phyloP scores from a whole-genome alignment of 306 rosid genomes.

The Mucuna pruriens region DNA sequence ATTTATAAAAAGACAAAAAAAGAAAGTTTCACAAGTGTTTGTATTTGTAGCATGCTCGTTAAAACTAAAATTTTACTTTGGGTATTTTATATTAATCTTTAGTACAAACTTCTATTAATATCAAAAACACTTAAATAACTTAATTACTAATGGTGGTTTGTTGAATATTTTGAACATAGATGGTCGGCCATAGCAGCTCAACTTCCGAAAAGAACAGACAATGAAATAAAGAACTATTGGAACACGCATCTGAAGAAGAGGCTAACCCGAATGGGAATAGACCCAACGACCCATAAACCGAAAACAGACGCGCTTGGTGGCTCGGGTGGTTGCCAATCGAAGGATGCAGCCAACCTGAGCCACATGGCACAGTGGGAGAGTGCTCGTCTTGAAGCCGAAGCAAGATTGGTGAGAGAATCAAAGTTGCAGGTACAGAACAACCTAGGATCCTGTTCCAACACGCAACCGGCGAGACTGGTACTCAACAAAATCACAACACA shows the following conservation, averaged over 20 bases:
- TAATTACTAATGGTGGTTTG: background rate
- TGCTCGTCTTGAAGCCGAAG: slow-evolving; percentile 57
- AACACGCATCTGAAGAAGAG: slow-evolving; percentile 62
- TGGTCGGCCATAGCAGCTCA: slow-evolving; percentile 66
- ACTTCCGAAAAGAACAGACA: slow-evolving; percentile 57
- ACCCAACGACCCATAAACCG: slow-evolving; percentile 57
- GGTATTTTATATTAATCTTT: too few relatives aligned
- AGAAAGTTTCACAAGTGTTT: too few relatives aligned
- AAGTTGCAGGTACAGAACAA: slow-evolving; percentile 34
- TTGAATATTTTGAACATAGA: slow-evolving; percentile 8
- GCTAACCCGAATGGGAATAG: slow-evolving; percentile 53
- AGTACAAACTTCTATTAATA: too few relatives aligned
- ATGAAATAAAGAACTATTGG: slow-evolving; percentile 61
- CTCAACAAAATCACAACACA: slow-evolving; percentile 45
- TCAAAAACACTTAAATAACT: too few relatives aligned
- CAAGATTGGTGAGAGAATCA: slow-evolving; percentile 47
- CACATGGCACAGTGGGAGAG: slow-evolving; percentile 73
- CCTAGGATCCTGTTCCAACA: background rate
- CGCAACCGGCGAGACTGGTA: slow-evolving; percentile 37
- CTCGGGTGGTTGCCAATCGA: background rate
- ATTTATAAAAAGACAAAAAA: too few relatives aligned
- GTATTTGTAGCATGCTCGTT: too few relatives aligned
- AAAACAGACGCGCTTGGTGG: slow-evolving; percentile 37
- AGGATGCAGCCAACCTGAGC: slow-evolving; percentile 45
- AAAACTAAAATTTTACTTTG: too few relatives aligned